Evolutionary conservation across 106 monocot species (phyloP), one percentile per base, ranked within the genome.

Genomic region (Allium sativum): DNA sequence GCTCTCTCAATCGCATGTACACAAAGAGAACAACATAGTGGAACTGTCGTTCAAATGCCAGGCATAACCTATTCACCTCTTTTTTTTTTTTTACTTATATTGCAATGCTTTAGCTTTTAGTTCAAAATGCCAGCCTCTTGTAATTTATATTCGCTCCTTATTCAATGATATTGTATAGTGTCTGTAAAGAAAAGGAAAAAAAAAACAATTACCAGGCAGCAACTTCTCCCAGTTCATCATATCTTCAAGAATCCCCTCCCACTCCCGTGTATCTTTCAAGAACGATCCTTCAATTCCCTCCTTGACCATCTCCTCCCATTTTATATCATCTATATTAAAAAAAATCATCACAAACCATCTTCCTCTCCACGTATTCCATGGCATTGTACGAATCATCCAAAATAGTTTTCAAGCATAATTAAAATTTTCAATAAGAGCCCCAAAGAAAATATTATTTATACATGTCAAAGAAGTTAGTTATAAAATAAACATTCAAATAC

Each of bases 171-270:
- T 31, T 31, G 2, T 31, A 3, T 31, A 31, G 31, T 31, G 5
- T 31, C 5, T 5, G 4, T 3, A 31, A 18, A 15, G 11, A 12
- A 31, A 58, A 58, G 9, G 5, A 58, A 58, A 58, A 40, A 31
- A 31, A 31, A 31, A 6, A 50, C 11, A 50, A 50, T 64, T 74
- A 96, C 95, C 95, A 48, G 95, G 95, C 8, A 96, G 73, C 21
- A 96, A 75, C 65, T 90, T 96, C 68, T 90, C 90, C 72, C 75
- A 96, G 67, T 72, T 84, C 57, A 96, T 87, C 96, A 96, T 96
- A 61, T 96, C 87, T 76, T 96, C 96, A 7, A 96, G 78, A 57
- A 91, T 91, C 4, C 68, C 73, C 73, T 96, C 96, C 53, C 91
- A 87, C 56, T 91, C 87, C 52, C 76, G 77, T 17, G 84, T 91